Evolutionary conservation across 768 basidiomycete species (phyloP).

Genomic region (Mycena kentingensis): DNA sequence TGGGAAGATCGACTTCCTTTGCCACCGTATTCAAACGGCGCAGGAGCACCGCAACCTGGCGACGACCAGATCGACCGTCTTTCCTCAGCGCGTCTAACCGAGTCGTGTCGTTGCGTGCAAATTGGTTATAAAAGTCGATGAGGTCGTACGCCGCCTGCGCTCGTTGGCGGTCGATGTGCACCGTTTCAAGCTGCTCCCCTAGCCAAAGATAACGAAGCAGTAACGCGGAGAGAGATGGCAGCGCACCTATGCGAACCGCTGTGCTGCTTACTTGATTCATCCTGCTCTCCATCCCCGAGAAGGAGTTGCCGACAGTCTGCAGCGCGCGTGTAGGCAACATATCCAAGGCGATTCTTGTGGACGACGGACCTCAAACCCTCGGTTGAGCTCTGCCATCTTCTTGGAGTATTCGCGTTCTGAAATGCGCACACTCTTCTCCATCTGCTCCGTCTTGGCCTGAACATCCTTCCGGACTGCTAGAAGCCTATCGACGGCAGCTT

Average conservation of each 20-base stretch:
- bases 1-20: slow-evolving; percentile 89
- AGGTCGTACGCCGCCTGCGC: slow-evolving; percentile 94
- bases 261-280: slow-evolving; percentile 94
- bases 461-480: slow-evolving; percentile 88
- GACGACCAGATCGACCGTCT: slow-evolving; percentile 86
- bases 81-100: slow-evolving; percentile 77
- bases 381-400: slow-evolving; percentile 90
- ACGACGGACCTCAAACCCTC: slow-evolving; percentile 83
- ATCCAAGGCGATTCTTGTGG: background rate
- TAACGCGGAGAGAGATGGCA: background rate
- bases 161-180: slow-evolving; percentile 87
- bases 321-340: slow-evolving; percentile 5
- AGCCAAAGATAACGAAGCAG: slow-evolving; percentile 9
- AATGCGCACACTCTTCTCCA: slow-evolving; percentile 87
- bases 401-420: slow-evolving; percentile 94
- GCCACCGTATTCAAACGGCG: slow-evolving; percentile 85
- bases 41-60: slow-evolving; percentile 84
- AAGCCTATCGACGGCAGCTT: slow-evolving; percentile 85
- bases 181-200: slow-evolving; percentile 96
- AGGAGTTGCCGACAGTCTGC: slow-evolving; percentile 86
- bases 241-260: slow-evolving; percentile 87
- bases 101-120: slow-evolving; percentile 78
- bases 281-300: slow-evolving; percentile 84
- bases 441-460: slow-evolving; percentile 84
- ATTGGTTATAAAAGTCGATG: slow-evolving; percentile 92